phyloP scores from a whole-genome alignment of 495 filamentous ascomycete species.

The Neurospora sp. region DNA sequence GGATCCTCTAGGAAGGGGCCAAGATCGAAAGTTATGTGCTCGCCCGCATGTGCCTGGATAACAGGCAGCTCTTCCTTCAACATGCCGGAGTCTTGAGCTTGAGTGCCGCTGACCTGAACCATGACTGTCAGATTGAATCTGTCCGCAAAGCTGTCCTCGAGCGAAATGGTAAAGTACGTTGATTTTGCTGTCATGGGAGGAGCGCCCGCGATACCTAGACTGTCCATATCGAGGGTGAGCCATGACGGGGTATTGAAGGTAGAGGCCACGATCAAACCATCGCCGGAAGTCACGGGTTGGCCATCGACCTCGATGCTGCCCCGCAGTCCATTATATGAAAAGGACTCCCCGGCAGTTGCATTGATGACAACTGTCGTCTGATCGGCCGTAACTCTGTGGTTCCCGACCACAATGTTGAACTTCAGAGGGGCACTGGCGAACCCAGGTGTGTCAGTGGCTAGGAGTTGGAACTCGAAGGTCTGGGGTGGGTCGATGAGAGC shows the following conservation, averaged over 20 bases:
- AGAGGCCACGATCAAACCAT: conserved; percentile 36
- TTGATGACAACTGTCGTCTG: conserved; percentile 48
- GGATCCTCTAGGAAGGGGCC: conserved; percentile 43
- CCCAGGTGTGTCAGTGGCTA: conserved; percentile 71
- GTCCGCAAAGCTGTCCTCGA: conserved; percentile 56
- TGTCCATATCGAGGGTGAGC: conserved; percentile 57
- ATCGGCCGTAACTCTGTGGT: conserved; percentile 55
- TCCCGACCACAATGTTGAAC: conserved; percentile 63
- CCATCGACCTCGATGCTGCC: conserved; percentile 54
- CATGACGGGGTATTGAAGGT: conserved; percentile 51
- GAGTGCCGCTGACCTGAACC: conserved; percentile 34
- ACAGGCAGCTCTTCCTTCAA: conserved; percentile 30
- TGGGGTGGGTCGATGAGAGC: conserved; percentile 60
- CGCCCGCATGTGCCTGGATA: conserved; percentile 50
- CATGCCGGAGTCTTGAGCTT: conserved; percentile 10
- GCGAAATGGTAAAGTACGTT: conserved; percentile 55
- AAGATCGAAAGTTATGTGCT: conserved; percentile 55
- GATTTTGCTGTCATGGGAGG: conserved; percentile 46
- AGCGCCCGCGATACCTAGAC: conserved; percentile 53
- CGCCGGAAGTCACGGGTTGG: conserved; percentile 31
- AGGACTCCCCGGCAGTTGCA: conserved; percentile 41
- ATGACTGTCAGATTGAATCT: conserved; percentile 52
- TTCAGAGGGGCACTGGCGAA: conserved; percentile 56
- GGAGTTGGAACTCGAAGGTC: conserved; percentile 59
- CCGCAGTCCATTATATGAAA: conserved; percentile 47